Evolutionary conservation across 2,329 filamentous ascomycete species (phyloP), one percentile per base, ranked within the genome.

Genomic region (Raffaelea arxii): DNA sequence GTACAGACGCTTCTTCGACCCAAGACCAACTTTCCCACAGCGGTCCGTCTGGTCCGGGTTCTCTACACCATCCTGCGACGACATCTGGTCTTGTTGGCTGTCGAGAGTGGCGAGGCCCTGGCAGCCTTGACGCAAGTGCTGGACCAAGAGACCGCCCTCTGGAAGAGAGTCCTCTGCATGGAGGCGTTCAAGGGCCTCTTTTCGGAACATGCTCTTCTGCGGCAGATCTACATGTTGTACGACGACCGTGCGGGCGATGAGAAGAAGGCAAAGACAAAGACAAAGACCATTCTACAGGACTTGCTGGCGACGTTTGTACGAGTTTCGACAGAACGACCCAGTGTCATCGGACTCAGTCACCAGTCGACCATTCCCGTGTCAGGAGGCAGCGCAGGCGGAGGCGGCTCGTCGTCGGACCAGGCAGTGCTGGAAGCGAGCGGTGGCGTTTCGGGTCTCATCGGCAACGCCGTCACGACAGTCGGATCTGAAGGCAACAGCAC

Each of bases 81-180:
- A 46, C 86, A 96, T 58, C 75, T 96, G 49, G 71, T 72, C 35
- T 78, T 88, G 35, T 69, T 97, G 43, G 74, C 82, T 3, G 72
- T 77, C 4, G 89, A 97, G 62, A 90, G 88, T 50, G 86, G 90
- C 43, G 85, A 91, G 57, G 84, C 86, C 1, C 68, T 97, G 18
- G 81, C 84, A 14, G 74, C 94, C 21, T 67, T 97, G 38, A 94
- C 86, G 3, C 85, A 94, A 53, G 76, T 94, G 51, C 73, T 97
- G 14, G 92, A 98, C 58, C 86, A 90, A 43, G 92, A 97, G 52
- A 80, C 83, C 2, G 72, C 80, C 0, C 59, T 81, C 4, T 98
- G 94, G 92, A 96, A 91, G 62, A 76, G 91, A 48, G 82, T 87
- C 1, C 65, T 97, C 6, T 94, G 88, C 52, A 86, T 98, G 77